Base-by-base conservation (phyloP, 495 filamentous ascomycete genomes). In the Neurospora sp. region DNA sequence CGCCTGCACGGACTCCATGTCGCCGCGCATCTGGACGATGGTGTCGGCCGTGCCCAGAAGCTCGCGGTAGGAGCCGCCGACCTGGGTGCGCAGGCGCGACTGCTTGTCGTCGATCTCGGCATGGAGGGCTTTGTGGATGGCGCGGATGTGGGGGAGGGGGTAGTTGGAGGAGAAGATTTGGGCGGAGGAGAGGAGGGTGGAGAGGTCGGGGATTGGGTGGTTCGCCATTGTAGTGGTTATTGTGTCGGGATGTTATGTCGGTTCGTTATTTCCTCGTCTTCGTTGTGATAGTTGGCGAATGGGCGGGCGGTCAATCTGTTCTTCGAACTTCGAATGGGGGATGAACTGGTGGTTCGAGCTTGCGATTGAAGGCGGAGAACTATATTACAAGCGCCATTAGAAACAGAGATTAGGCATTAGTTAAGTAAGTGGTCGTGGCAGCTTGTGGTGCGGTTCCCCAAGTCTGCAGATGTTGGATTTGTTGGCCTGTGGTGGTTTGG, bases 41-140 rank as follows among this genome's bases (percentile, higher is more conserved):
- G 90, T 89, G 79, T 97, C 94, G 39, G 96, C 96, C 1, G 96
- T 98, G 69, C 92, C 92, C 23, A 99, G 89, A 12, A 98, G 89
- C 75, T 97, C 93, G 78, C 96, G 90, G 81, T 99, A 99, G 80
- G 93, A 92, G 72, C 88, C 92, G n/a, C 96, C 96, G 77, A 98
- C 96, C 73, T 97, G 90, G 69, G 92, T 92, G 81, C 96, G 91
- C 81, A 98, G 88, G 78, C 92, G 93, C 79, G 93, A 91, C 78
- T 92, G 91, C 82, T 95, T 97, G 83, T 92, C 93, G 66, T 90
- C 88, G 76, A 94, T 82, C 69, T 85, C 84, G 14, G 76, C 77
- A 69, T 87, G 87, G 7, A 90, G 82, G 42, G 82, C 80, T 54
- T 85, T 85, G 80, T 90, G 88, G 73, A 89, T 81, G 41, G 84